phyloP scores from a whole-genome alignment of 2,329 filamentous ascomycete genomes.

The Xylaria multiplex region DNA sequence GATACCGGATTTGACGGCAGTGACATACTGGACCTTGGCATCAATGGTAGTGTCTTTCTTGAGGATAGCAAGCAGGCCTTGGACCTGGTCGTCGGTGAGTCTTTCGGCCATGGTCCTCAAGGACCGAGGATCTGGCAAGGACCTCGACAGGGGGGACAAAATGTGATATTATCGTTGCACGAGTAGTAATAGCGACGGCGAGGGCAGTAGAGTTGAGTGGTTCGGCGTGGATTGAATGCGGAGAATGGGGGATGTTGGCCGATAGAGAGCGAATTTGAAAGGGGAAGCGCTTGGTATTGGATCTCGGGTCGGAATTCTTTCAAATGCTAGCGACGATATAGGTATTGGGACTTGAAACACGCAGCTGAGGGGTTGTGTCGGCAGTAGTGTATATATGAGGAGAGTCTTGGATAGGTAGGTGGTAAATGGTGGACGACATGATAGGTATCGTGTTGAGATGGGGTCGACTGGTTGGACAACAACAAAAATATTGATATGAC shows the following conservation, averaged over 20 bases:
- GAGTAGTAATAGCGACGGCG: slow-evolving; percentile 6
- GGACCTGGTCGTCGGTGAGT: slow-evolving; percentile 68
- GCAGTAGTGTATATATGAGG: background rate
- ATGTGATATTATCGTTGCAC: slow-evolving; percentile 26
- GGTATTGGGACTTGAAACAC: slow-evolving; percentile 5
- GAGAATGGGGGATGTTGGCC: slow-evolving; percentile 12
- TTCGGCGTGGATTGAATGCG: slow-evolving; percentile 9
- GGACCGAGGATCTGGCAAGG: slow-evolving; percentile 43
- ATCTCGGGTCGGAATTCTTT: background rate
- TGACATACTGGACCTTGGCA: slow-evolving; percentile 75
- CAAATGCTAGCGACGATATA: slow-evolving; percentile 2
- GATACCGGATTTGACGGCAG: slow-evolving; percentile 83
- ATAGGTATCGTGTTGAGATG: background rate
- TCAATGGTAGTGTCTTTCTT: slow-evolving; percentile 74
- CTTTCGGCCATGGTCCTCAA: slow-evolving; percentile 62
- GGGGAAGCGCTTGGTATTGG: background rate
- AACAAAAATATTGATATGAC: slow-evolving; percentile 37
- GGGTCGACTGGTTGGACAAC: slow-evolving; percentile 20
- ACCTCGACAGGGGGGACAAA: slow-evolving; percentile 29
- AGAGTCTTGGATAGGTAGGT: background rate
- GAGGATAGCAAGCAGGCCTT: slow-evolving; percentile 62
- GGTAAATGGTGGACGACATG: background rate
- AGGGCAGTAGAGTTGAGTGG: background rate
- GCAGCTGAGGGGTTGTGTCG: slow-evolving; percentile 14
- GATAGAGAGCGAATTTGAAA: background rate